Percentiles rank a stretch among this genome's conserved stretches.
These are phyloP conservation scores for Trichoderma afroharzianum DNA, from an alignment of 2,329 filamentous ascomycete genomes.

Conservation along the genomic window DNA sequence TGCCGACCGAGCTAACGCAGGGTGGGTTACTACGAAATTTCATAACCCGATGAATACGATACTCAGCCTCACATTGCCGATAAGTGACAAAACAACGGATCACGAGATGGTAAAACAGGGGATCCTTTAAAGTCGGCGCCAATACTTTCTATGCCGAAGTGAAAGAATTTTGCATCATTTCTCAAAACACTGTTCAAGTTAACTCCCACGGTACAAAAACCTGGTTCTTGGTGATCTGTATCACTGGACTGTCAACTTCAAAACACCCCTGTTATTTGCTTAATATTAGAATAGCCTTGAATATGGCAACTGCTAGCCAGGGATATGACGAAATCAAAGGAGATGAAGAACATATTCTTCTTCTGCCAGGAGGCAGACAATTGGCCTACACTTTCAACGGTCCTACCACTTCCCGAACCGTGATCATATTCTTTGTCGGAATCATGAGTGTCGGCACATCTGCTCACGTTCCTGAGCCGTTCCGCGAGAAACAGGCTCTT, in stretches of 20 bases:
- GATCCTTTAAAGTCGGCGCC: not conserved
- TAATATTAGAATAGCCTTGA: too few species aligned
- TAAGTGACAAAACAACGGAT: not conserved
- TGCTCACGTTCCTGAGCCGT: not conserved
- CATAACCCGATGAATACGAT: not conserved
- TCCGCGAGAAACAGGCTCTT: not conserved
- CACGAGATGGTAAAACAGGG: not conserved
- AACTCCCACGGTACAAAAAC: not conserved
- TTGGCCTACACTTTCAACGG: conserved; percentile 25
- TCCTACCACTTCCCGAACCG: conserved; percentile 17
- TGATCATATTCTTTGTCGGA: conserved; percentile 24
- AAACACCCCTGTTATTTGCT: not conserved
- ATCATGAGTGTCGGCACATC: conserved; percentile 24
- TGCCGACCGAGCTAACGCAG: not conserved
- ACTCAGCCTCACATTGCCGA: not conserved
- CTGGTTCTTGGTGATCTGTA: not conserved
- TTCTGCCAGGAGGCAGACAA: conserved; percentile 17
- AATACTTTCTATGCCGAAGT: not conserved
- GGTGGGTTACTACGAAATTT: not conserved
- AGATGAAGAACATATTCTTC: conserved; percentile 11
- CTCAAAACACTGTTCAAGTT: not conserved
- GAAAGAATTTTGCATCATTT: not conserved
- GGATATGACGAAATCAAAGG: not conserved
- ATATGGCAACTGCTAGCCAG: rapidly evolving
- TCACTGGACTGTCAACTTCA: not conserved